A percentile compares a stretch with the other conserved stretches of the same genome.
phyloP scores from a whole-genome alignment of 768 basidiomycete genomes.

The Russula griseocarnosa region DNA sequence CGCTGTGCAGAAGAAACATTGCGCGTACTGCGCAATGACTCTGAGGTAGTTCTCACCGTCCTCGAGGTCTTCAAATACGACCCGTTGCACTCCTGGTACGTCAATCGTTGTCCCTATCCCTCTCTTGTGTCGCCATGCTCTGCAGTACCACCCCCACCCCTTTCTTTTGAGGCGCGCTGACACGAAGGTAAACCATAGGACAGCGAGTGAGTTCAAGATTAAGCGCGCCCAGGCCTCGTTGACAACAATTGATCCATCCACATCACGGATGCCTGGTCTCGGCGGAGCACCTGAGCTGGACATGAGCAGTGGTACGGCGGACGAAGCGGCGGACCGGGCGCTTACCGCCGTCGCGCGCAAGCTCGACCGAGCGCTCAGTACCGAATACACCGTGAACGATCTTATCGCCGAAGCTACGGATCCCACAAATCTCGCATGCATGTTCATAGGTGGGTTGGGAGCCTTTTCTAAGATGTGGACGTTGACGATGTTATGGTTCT shows the following conservation, averaged over 20 bases:
- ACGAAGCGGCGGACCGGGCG: conserved; percentile 89
- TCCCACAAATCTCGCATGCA: conserved; percentile 64
- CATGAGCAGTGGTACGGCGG: conserved; percentile 60
- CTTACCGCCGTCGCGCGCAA: conserved; percentile 76
- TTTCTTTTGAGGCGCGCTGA: neutral
- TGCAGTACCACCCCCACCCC: neutral
- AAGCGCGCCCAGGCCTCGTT: conserved; percentile 52
- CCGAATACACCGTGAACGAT: conserved; percentile 91
- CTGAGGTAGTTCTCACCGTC: conserved; percentile 88
- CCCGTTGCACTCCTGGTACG: conserved; percentile 88
- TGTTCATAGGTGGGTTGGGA: conserved; percentile 59
- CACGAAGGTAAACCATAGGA: conserved; percentile 45
- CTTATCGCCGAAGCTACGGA: conserved; percentile 88
- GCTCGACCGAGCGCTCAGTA: conserved; percentile 78
- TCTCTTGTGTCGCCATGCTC: neutral
- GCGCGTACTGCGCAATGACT: conserved; percentile 80
- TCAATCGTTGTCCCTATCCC: neutral
- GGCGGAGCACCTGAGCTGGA: conserved; percentile 49
- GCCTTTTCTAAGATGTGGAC: neutral
- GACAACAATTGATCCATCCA: conserved; percentile 31
- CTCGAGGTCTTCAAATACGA: conserved; percentile 97
- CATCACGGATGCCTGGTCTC: conserved; percentile 33
- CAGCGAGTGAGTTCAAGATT: conserved; percentile 71
- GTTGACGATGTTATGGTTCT: conserved; percentile 12
- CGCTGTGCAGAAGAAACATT: conserved; percentile 93